A percentile compares a stretch with the other conserved stretches of the same genome.
These are phyloP conservation scores for Pseudocercospora fijiensis DNA, from an alignment of 2,329 filamentous ascomycete species.

Conservation along the genomic window DNA sequence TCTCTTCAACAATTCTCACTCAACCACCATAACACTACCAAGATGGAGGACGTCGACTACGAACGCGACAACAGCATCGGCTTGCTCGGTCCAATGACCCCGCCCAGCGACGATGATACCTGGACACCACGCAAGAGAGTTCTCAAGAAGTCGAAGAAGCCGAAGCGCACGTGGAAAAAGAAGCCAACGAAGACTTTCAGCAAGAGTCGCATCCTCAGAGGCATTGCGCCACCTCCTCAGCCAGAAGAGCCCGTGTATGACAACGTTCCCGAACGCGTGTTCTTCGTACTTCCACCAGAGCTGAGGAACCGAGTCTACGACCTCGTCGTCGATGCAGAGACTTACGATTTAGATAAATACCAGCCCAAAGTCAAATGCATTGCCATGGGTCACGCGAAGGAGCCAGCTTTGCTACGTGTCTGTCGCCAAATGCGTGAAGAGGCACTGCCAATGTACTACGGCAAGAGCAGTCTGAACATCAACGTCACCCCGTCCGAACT, in stretches of 20 bases:
- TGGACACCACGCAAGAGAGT: not conserved
- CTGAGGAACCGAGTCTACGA: conserved; percentile 7
- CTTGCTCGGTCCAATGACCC: not conserved
- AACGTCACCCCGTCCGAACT: not conserved
- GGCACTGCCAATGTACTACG: not conserved
- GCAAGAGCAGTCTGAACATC: not conserved
- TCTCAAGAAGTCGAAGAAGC: not conserved
- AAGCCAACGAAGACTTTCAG: not conserved
- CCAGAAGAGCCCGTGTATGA: not conserved
- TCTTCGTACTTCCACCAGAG: not conserved
- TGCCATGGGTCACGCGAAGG: not conserved
- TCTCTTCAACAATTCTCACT: not conserved
- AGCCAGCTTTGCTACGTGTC: not conserved
- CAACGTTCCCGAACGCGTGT: not conserved
- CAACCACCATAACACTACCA: not conserved
- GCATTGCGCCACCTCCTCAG: not conserved
- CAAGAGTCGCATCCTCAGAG: not conserved
- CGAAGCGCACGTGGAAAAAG: not conserved
- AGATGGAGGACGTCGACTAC: not conserved
- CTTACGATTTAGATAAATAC: no score
- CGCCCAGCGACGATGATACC: not conserved
- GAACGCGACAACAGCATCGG: not conserved
- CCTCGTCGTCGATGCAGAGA: conserved; percentile 4
- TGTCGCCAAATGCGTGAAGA: not conserved
- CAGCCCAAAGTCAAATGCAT: no score